Evolutionary conservation across 768 basidiomycete species (phyloP).

Genomic region (Coprinopsis strossmayeri): DNA sequence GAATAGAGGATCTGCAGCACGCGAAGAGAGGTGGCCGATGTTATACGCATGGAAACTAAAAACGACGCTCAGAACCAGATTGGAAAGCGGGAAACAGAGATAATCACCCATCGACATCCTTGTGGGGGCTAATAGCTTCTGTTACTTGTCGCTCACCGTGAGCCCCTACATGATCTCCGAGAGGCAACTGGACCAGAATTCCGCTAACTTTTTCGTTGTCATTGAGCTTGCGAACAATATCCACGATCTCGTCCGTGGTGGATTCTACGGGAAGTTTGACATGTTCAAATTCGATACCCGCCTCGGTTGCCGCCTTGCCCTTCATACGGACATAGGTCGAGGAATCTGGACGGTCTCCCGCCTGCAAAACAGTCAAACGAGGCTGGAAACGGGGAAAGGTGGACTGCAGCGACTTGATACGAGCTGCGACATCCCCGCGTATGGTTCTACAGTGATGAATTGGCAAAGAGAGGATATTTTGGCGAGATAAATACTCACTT

Average conservation of each 20-base stretch:
- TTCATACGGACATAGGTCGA: slow-evolving; percentile 96
- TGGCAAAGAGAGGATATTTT: neutral
- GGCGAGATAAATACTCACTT: slow-evolving; percentile 45
- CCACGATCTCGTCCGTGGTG: slow-evolving; percentile 70
- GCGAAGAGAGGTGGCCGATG: slow-evolving; percentile 90
- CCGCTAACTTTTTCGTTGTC: slow-evolving; percentile 77
- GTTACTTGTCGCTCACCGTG: slow-evolving; percentile 88
- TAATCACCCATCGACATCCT: slow-evolving; percentile 94
- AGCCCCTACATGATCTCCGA: slow-evolving; percentile 72
- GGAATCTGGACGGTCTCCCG: slow-evolving; percentile 88
- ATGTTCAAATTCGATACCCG: slow-evolving; percentile 84
- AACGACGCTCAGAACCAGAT: neutral
- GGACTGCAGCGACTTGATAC: slow-evolving; percentile 57
- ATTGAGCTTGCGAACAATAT: slow-evolving; percentile 76
- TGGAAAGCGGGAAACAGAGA: slow-evolving; percentile 9
- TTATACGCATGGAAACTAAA: slow-evolving; percentile 95
- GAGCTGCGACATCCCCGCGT: slow-evolving; percentile 66
- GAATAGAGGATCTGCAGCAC: slow-evolving; percentile 85
- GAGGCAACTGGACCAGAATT: slow-evolving; percentile 92
- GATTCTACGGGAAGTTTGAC: slow-evolving; percentile 63
- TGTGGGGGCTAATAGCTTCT: slow-evolving; percentile 89
- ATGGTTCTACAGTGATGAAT: slow-evolving; percentile 51
- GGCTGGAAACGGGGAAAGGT: slow-evolving; percentile 86
- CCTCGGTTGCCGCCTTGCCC: slow-evolving; percentile 88
- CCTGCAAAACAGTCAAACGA: slow-evolving; percentile 88